Evolutionary conservation across 164 flowering plant genomes (phyloP).

Genomic region (Kalanchoe fedtschenkoi): DNA sequence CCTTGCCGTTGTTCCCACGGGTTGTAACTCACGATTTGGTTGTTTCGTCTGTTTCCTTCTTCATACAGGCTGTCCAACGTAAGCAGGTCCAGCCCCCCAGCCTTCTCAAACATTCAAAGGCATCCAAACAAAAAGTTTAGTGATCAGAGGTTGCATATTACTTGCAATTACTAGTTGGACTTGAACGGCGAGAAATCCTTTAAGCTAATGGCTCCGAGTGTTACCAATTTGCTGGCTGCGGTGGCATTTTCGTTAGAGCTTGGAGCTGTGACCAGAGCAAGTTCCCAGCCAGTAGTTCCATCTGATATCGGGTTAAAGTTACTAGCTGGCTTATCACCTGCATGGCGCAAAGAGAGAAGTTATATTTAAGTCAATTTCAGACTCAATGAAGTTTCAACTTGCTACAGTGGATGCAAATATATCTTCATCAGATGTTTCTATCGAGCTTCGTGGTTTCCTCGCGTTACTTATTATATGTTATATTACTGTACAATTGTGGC

Average conservation of each 20-base stretch:
- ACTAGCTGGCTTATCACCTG: slow-evolving; percentile 42
- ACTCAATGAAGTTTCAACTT: background rate
- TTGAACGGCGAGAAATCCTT: background rate
- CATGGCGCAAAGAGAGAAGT: slow-evolving; percentile 8
- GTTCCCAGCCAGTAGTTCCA: slow-evolving; percentile 86
- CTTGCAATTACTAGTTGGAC: no score
- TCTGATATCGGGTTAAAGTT: slow-evolving; percentile 25
- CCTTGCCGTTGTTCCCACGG: slow-evolving; percentile 64
- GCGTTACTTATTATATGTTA: background rate
- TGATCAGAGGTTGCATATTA: background rate
- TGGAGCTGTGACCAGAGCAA: slow-evolving; percentile 89
- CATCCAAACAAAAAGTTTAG: background rate
- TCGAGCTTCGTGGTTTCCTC: background rate
- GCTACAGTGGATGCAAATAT: background rate
- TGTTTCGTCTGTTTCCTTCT: slow-evolving; percentile 61
- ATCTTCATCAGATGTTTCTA: background rate
- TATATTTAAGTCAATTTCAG: background rate
- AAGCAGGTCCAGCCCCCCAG: slow-evolving; percentile 77
- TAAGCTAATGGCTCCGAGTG: background rate
- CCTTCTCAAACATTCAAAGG: slow-evolving; percentile 25
- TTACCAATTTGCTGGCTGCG: slow-evolving; percentile 71
- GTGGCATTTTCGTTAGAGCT: slow-evolving; percentile 69
- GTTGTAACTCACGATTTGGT: slow-evolving; percentile 57
- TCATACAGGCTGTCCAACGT: slow-evolving; percentile 77
- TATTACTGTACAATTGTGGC: background rate